Evolutionary conservation across 140 eudicot species (phyloP).

Genomic region (Oenanthe javanica): DNA sequence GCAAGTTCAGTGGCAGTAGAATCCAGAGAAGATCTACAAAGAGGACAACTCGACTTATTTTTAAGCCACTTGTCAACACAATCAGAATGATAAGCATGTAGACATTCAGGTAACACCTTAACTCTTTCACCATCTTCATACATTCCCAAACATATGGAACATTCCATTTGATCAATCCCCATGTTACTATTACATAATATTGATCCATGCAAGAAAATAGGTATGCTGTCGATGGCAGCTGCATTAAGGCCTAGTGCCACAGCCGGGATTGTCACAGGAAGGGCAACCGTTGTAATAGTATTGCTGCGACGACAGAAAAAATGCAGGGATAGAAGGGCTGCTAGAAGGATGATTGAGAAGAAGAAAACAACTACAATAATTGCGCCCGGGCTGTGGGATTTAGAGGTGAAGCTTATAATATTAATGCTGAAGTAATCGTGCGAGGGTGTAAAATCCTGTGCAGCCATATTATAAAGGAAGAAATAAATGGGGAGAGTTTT

Average conservation of each 20-base stretch:
- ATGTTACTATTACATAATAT: neutral
- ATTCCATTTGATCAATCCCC: neutral
- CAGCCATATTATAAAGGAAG: neutral
- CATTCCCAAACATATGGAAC: constrained; percentile 4
- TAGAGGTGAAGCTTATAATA: neutral
- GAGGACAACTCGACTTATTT: constrained; percentile 9
- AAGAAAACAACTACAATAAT: neutral
- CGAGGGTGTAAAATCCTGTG: neutral
- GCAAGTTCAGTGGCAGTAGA: neutral
- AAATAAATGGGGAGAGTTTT: neutral
- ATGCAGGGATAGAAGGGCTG: neutral
- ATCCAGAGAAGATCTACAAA: constrained; percentile 7
- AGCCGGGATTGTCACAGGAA: neutral
- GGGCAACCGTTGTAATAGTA: neutral
- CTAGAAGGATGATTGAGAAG: neutral
- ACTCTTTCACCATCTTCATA: constrained; percentile 9
- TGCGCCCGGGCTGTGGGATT: neutral
- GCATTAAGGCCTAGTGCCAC: constrained; percentile 1
- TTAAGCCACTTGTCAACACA: constrained; percentile 8
- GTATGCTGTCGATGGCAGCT: constrained; percentile 2
- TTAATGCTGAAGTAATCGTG: neutral
- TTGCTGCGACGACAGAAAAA: neutral
- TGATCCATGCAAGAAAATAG: constrained; percentile 5
- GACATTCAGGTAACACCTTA: constrained; percentile 6
- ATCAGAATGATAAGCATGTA: constrained; percentile 6